Conservation (phyloP, 305 asterid genomes). For the Withania somnifera region DNA sequence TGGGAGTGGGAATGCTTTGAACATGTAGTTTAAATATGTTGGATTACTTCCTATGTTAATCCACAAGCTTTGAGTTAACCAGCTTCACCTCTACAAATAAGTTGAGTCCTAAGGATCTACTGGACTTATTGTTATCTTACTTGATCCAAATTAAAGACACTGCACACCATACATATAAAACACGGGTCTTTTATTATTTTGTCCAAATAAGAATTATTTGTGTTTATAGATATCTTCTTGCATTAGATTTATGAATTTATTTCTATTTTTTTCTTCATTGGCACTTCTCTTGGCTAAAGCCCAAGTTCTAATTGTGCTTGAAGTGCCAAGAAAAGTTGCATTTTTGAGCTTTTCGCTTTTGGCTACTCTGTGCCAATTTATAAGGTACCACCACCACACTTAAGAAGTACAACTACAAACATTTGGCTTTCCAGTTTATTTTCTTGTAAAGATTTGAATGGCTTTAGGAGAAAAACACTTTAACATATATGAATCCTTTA, state of each 20-base stretch:
- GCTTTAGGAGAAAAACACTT: slow-evolving; percentile 3
- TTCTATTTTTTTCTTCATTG: background rate
- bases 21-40: background rate
- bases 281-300: background rate
- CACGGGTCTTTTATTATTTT: background rate
- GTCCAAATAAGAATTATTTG: background rate
- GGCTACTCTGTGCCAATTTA: background rate
- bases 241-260: too few species aligned
- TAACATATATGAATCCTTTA: background rate
- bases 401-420: background rate
- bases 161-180: background rate
- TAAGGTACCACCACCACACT: background rate
- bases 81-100: too few species aligned
- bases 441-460: background rate
- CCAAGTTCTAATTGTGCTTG: background rate
- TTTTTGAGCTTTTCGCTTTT: background rate
- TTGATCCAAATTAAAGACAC: too few species aligned
- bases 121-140: too few species aligned
- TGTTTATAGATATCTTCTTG: background rate
- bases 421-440: background rate
- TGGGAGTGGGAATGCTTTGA: background rate
- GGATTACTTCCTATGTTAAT: background rate
- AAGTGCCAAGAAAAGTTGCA: background rate
- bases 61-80: too few species aligned
- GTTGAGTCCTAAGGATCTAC: too few species aligned